phyloP scores from a whole-genome alignment of 257 asterid genomes.

The Rehmannia glutinosa region DNA sequence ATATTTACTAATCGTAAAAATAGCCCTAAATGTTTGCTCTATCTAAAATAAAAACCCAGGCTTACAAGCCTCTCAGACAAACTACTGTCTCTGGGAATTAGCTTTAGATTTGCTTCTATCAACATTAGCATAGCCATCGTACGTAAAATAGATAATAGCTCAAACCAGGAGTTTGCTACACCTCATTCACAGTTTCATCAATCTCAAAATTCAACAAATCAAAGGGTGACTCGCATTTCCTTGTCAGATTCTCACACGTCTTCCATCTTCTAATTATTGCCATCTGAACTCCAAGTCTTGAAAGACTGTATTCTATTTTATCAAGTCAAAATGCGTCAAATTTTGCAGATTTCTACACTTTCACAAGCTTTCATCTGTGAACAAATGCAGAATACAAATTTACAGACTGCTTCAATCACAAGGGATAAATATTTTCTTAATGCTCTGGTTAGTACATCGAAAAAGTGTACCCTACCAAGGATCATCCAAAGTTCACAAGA shows the following conservation, averaged over 20 bases:
- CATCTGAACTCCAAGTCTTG: conserved; percentile 68
- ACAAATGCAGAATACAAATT: background rate
- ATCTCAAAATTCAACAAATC: background rate
- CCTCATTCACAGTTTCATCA: conserved; percentile 40
- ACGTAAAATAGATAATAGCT: conserved; percentile 54
- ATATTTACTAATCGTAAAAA: background rate
- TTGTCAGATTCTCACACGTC: conserved; percentile 39
- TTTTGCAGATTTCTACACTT: background rate
- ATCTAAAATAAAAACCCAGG: conserved; percentile 38
- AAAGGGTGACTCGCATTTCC: background rate
- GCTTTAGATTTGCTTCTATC: conserved; percentile 59
- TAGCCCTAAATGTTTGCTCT: background rate
- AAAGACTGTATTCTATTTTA: conserved; percentile 48
- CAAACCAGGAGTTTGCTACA: conserved; percentile 59
- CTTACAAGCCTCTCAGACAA: conserved; percentile 53
- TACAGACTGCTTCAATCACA: conserved; percentile 48
- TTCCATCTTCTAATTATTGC: conserved; percentile 52
- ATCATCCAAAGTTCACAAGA: too few species aligned
- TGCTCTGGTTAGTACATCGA: too few species aligned
- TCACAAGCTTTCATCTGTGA: background rate
- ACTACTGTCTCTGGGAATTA: conserved; percentile 42
- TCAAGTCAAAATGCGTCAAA: conserved; percentile 6
- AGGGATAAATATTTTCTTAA: conserved; percentile 60
- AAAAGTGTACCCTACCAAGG: too few species aligned
- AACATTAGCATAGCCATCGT: conserved; percentile 70